Evolutionary conservation across 129 eudicot species (phyloP).

Genomic region (Silybum marianum): DNA sequence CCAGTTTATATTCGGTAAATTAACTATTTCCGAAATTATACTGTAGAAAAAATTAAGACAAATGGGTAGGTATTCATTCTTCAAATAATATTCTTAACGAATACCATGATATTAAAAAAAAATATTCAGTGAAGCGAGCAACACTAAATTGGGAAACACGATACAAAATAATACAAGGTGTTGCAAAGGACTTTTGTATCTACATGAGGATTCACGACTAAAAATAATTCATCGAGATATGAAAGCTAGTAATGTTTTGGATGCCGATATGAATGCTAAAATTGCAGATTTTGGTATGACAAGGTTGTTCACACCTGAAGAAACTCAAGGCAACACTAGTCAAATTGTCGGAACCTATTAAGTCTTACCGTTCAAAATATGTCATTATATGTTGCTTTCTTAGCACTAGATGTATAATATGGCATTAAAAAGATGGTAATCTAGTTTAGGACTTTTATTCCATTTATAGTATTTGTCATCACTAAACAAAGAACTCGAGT

Average conservation of each 20-base stretch:
- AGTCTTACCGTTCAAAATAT: neutral
- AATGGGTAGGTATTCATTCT: neutral
- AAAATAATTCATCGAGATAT: constrained; percentile 47
- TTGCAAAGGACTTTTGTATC: constrained; percentile 40
- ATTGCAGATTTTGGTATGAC: constrained; percentile 51
- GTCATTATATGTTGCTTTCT: neutral
- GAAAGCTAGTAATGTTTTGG: constrained; percentile 50
- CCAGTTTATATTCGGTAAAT: constrained; percentile 44
- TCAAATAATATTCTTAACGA: constrained; percentile 11
- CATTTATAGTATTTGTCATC: no score
- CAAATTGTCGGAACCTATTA: constrained; percentile 32
- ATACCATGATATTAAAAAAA: neutral
- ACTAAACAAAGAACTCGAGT: neutral
- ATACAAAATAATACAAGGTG: constrained; percentile 38
- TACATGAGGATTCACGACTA: constrained; percentile 41
- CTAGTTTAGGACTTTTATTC: neutral
- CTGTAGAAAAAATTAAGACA: neutral
- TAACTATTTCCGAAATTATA: neutral
- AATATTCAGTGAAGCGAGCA: constrained; percentile 27
- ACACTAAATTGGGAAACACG: constrained; percentile 28
- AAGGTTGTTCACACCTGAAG: constrained; percentile 35
- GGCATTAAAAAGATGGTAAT: neutral
- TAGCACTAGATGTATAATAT: neutral
- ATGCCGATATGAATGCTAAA: constrained; percentile 44
- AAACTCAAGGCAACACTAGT: constrained; percentile 41